Evolutionary conservation across 108 stramenopile genomes (phyloP), one percentile per base, ranked within the genome.

Genomic region (Pseudonitzschia pungens): DNA sequence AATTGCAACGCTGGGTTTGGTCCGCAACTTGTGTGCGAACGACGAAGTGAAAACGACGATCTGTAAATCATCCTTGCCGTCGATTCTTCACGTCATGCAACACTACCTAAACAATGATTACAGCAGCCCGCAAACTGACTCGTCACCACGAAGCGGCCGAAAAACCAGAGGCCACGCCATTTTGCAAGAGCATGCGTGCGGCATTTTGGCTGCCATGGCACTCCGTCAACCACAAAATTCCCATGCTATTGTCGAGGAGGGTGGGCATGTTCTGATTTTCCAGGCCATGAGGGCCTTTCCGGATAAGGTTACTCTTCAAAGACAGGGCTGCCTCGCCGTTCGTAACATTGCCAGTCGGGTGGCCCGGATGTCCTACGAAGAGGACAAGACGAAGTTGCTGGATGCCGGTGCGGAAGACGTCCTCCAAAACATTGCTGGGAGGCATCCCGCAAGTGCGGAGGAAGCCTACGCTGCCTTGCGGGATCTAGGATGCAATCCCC

Each of bases 401-500:
- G 93, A 93, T 44, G 75, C 84, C 24, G 92, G 92, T 10, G 87
- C 89, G 12, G 92, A 95, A 81, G 72, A 77, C 36, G 82, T 90
- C 11, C 71, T 96, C 52, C 74, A 86, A 28, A 75, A 83, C 52
- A 83, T 86, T 66, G 88, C 92, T 8, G 86, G 91, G 27, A 40
- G 72, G 42, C 87, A 89, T 79, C 89, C 89, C 72, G 88, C 82
- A 14, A 91, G 90, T 73, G 83, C 93, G 20, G 96, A 96, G 81
- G 96, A 95, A 81, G 91, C 94, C 22, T 96, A 95, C 78, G 93
- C 94, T 4, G 96, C 93, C 6, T 71, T 96, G 71, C 82, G 96
- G 27, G 96, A 95, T 84, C 74, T 96, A 59, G 92, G 92, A 16
- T 89, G 76, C 57, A 70, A 81, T 16, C 91, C 79, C 22, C 69